Base-by-base conservation (phyloP, 1,139 yeast species). In the Lodderomyces oxycetoniae region DNA sequence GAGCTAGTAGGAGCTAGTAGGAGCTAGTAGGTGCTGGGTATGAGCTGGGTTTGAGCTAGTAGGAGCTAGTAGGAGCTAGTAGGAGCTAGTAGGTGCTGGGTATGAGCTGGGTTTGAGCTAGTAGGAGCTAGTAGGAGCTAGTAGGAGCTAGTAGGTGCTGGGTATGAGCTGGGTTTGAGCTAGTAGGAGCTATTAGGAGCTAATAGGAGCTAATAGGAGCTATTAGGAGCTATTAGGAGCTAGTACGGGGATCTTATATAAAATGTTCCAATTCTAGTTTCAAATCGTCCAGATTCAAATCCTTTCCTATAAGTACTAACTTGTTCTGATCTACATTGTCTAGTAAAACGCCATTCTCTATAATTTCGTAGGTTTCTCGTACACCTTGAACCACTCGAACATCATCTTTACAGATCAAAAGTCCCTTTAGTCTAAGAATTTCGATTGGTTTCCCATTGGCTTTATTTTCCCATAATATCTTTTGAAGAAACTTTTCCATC, bases 301-400 rank as follows among this genome's bases (percentile, higher is more conserved):
- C 63, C 52, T 86, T 86, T 1, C 98, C 98, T 29, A 91, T 91
- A 14, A 89, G 63, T 1, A 91, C 95, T 30, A 91, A 51, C 54
- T 85, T 83, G 43, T 68, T 67, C 13, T 62, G 52, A 1, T 38
- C 56, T 5, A 64, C 57, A 2, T 59, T 62, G 2, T 66, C 66
- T 26, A 61, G 57, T 23, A 67, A 49, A 4, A 48, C 50, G 0
- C 71, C 75, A 1, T 74, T 74, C 11, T 74, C 77, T 4, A 82
- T 70, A 1, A 87, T 67, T 43, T 91, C 98, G 55, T 87, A 91
- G 0, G 95, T 86, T 40, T 87, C 94, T 41, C 97, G 66, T 0
- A 91, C 98, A 4, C 95, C 97, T 53, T 91, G 98, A n/a, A 91
- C 61, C 2, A 91, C 88, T 40, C 73, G 65, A n/a, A 72, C 77